Evolutionary conservation across 495 filamentous ascomycete genomes (phyloP), one percentile per base, ranked within the genome.

Genomic region (Hamigera avellanea): DNA sequence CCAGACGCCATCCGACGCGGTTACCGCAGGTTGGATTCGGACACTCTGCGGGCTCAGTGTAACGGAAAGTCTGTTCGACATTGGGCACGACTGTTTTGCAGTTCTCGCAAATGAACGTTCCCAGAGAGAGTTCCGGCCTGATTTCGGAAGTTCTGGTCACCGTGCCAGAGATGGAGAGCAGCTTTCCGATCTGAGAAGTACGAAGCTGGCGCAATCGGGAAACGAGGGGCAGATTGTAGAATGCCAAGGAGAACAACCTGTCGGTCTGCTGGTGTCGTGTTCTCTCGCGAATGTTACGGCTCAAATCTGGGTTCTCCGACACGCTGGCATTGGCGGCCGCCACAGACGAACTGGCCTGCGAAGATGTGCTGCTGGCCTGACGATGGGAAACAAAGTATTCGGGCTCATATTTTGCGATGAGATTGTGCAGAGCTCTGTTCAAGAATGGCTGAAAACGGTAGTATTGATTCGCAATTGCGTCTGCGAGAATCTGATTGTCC

Each of bases 71-170:
- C 59, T 99, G 91, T 64, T 99, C 91, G 14, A 99, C 78, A 50
- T 95, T 91, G 6, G 81, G 75, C 2, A 91, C 73, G 1, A 86
- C 78, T 2, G 74, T 76, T 38, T 77, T 75, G 56, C 91, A 99
- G 36, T 62, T 73, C 54, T 96, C 85, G 58, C 91, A 99, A 32
- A 79, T 74, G 47, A 99, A 99, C 0, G 91, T 95, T 19, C 82
- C 91, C 2, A 94, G 71, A 0, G 83, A 87, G 17, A 99, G 64
- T 59, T 99, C 91, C 0, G 91, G 91, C 29, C 91, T 74, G 16
- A 99, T 89, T 64, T 99, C 91, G 6, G 89, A 95, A 2, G 91
- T 99, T 48, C 91, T 73, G 1, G 91, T 99, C 28, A 93, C 88
- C 2, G 91, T 99, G 16, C 93, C 91, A 10, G 89, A 95, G 46